Percentiles rank a stretch among this genome's conserved stretches.
phyloP scores from a whole-genome alignment of 163 green algal species.

The Scenedesmus sp. region DNA sequence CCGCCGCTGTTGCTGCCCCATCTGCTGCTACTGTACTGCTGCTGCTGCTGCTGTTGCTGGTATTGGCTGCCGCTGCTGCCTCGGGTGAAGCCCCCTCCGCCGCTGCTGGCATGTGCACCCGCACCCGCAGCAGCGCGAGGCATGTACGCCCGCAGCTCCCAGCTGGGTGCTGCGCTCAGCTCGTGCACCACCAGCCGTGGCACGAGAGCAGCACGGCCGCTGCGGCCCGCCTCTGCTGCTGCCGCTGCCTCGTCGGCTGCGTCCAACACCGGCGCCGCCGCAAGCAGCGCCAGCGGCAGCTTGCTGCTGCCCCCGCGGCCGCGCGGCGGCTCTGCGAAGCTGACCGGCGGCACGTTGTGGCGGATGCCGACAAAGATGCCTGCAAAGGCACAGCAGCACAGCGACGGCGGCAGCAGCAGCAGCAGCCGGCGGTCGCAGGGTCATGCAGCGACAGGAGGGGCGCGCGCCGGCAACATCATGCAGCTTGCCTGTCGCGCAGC shows the following conservation, averaged over 20 bases:
- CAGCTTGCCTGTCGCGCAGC: too few relatives aligned
- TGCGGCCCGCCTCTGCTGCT: constrained; percentile 12
- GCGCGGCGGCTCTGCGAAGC: not conserved
- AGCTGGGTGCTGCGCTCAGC: not conserved
- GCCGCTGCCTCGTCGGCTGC: not conserved
- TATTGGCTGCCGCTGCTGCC: not conserved
- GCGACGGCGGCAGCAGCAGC: not conserved
- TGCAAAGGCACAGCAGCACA: constrained; percentile 20
- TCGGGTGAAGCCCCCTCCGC: not conserved
- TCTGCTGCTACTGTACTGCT: not conserved
- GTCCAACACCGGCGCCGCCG: not conserved
- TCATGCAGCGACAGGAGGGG: not conserved
- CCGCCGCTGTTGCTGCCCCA: not conserved
- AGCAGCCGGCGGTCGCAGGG: not conserved
- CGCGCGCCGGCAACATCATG: not conserved
- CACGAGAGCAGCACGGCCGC: not conserved
- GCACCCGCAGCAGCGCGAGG: not conserved
- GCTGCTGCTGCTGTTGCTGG: not conserved
- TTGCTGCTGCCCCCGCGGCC: not conserved
- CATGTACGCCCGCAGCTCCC: constrained; percentile 22
- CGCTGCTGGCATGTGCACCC: constrained; percentile 3
- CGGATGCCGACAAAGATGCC: constrained; percentile 53
- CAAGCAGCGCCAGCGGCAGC: constrained; percentile 13
- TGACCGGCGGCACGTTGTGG: constrained; percentile 35
- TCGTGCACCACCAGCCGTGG: constrained; percentile 41